Conservation (phyloP, 2,329 filamentous ascomycete genomes). For the Chaetothyriales sp. region DNA sequence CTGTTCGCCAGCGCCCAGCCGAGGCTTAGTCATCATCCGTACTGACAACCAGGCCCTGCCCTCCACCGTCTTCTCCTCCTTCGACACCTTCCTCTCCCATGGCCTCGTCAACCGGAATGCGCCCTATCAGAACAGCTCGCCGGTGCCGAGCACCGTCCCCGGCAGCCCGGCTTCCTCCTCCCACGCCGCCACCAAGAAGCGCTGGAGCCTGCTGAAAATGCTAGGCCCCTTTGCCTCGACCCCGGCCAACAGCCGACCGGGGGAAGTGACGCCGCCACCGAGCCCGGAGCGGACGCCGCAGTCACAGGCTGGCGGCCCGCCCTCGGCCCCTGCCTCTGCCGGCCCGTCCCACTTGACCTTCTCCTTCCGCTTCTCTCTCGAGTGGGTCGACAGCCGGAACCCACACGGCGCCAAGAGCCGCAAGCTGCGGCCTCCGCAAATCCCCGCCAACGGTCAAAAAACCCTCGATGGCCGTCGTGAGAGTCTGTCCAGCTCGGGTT, state of each 20-base stretch:
- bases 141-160: conserved; percentile 21
- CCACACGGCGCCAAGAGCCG: conserved; percentile 37
- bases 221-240: conserved; percentile 31
- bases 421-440: conserved; percentile 41
- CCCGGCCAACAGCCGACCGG: conserved; percentile 31
- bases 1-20: conserved; percentile 72
- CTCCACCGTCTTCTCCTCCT: conserved; percentile 45
- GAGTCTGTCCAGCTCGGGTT: conserved; percentile 4
- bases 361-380: conserved; percentile 56
- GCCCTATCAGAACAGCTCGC: conserved; percentile 25
- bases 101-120: conserved; percentile 21
- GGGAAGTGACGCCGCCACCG: conserved; percentile 28
- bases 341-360: conserved; percentile 39
- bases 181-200: conserved; percentile 24
- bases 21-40: conserved; percentile 76
- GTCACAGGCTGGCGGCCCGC: neutral
- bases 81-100: conserved; percentile 45
- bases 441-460: conserved; percentile 43
- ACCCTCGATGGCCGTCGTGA: conserved; percentile 25
- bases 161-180: conserved; percentile 15
- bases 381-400: conserved; percentile 43
- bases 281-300: conserved; percentile 20
- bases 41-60: conserved; percentile 53
- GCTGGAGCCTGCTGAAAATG: conserved; percentile 40
- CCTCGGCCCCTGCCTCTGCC: conserved; percentile 17